These are phyloP conservation scores for Cunninghamia lanceolata DNA, from an alignment of 75 land plant genomes.

Conservation along the genomic window DNA sequence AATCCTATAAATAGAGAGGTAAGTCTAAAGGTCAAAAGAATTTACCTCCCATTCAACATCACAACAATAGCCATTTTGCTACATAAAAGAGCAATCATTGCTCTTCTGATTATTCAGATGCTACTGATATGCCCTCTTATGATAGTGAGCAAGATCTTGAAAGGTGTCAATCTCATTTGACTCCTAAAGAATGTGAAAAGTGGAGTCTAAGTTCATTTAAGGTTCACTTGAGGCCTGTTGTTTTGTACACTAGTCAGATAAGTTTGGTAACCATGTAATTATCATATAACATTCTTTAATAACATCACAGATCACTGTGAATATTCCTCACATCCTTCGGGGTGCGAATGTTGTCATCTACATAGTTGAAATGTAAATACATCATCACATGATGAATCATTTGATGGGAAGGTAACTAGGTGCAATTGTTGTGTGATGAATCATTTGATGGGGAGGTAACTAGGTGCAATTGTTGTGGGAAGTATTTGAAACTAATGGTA, in stretches of 20 bases:
- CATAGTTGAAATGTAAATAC: background rate
- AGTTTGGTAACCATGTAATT: no score
- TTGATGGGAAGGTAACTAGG: background rate
- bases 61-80: background rate
- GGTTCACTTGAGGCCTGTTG: no score
- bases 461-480: background rate
- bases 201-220: no score
- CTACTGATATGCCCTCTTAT: background rate
- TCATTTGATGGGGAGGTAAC: background rate
- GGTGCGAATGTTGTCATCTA: background rate
- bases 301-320: no score
- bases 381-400: background rate
- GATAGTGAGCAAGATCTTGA: background rate
- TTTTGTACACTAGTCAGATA: no score
- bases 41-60: background rate
- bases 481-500: no score
- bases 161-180: background rate
- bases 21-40: conserved; percentile 2
- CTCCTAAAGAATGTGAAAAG: no score
- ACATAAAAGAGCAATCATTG: background rate
- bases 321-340: no score
- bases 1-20: background rate
- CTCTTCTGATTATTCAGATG: background rate
- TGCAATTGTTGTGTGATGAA: background rate
- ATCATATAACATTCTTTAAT: no score